Base-by-base conservation (phyloP, 2,329 filamentous ascomycete species). In the Coleophoma cylindrospora region DNA sequence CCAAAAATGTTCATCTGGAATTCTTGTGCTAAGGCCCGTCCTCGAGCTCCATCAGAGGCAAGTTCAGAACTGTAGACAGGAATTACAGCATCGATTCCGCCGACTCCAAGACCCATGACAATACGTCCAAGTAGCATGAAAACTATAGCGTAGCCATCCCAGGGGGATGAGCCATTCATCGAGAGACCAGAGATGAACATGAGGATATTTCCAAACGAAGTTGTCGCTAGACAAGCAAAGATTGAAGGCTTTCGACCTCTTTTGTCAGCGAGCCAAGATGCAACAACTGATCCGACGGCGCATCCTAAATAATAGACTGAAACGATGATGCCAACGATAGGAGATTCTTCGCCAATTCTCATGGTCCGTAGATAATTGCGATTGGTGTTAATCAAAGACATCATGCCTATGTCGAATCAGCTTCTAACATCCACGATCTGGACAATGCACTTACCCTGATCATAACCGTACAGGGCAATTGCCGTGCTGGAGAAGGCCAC, bases 401-500 rank as follows among this genome's bases (percentile, higher is more conserved):
- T 92, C 61, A 94, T 89, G 40, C 60, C 57, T 62, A 11, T 33
- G 34, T 9, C 12, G 27, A n/a, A 15, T 40, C 19, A 47, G 34
- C 43, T n/a, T 6, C 19, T 13, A 27, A 7, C 1, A 15, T 34
- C n/a, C 4, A 15, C 32, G 34, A 33, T 19, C 6, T 37, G 3
- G 34, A 13, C 17, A 40, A 6, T 12, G 4, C 10, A 40, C 17
- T 8, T 54, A 63, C 88, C 88, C 69, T 92, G 88, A 67, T 92
- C 88, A 73, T 92, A 92, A 56, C 89, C 89, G 64, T 94, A 94
- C n/a, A 94, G 74, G 63, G 65, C 66, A 47, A 72, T 71, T 43
- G 68, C 68, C 11, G 67, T 66, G 40, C 66, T 69, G 17, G 64
- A 69, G 57, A 71, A 70, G 8, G 65, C 47, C 14, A 70, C 61